phyloP scores from a whole-genome alignment of 2,329 filamentous ascomycete genomes.

The Nemania abortiva region DNA sequence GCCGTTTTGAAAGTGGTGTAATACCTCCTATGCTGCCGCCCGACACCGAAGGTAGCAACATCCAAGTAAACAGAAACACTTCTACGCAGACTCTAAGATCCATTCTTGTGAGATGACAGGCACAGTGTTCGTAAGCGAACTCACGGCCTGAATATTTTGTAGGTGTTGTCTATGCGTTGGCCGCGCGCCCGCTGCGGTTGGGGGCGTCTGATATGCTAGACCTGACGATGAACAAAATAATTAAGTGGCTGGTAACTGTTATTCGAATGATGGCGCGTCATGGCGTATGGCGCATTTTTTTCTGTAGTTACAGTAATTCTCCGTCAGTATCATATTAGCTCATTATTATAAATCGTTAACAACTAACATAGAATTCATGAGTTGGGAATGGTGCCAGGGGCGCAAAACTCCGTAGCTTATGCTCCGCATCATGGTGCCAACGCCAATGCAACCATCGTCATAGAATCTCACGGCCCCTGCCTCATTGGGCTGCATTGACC shows the following conservation, averaged over 20 bases:
- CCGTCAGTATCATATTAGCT: too few relatives aligned
- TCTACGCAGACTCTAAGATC: conserved; percentile 27
- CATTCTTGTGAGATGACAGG: conserved; percentile 38
- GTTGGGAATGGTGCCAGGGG: neutral
- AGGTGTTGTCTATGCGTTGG: neutral
- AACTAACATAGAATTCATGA: neutral
- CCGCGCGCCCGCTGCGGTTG: neutral
- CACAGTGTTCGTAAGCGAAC: neutral
- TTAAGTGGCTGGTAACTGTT: neutral
- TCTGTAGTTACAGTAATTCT: too few relatives aligned
- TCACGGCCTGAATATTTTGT: neutral
- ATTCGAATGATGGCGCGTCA: neutral
- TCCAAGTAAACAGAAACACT: conserved; percentile 31
- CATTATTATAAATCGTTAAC: neutral
- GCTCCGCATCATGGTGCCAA: conserved; percentile 33
- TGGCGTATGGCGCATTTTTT: neutral
- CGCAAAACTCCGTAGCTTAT: conserved; percentile 3
- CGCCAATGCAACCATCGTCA: conserved; percentile 45
- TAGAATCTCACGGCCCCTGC: conserved; percentile 42
- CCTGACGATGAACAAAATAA: neutral
- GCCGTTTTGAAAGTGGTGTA: conserved; percentile 3
- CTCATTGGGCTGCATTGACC: conserved; percentile 23
- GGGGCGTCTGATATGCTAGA: neutral
- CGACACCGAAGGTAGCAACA: conserved; percentile 25
- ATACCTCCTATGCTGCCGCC: conserved; percentile 25